Conservation (phyloP, 2,329 filamentous ascomycete genomes). For the Aspergillus spinulosporus region DNA sequence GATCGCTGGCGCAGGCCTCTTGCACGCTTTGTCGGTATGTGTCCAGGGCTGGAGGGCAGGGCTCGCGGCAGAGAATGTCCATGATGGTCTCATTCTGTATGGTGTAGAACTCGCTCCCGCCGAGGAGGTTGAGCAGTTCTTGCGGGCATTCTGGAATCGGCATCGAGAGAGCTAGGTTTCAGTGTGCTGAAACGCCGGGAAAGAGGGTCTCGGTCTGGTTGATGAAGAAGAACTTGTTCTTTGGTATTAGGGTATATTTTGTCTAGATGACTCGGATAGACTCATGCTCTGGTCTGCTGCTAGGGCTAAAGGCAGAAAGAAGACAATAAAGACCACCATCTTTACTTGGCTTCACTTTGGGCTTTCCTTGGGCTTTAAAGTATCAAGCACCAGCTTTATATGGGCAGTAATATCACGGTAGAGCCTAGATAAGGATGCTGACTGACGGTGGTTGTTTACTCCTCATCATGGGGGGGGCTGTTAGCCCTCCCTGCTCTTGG, state of each 20-base stretch:
- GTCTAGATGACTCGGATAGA: neutral
- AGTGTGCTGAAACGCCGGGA: neutral
- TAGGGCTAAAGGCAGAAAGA: neutral
- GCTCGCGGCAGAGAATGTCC: neutral
- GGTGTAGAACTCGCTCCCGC: neutral
- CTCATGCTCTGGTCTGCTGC: neutral
- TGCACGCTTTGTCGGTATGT: neutral
- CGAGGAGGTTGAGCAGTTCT: neutral
- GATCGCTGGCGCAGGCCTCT: neutral
- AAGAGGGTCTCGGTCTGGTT: neutral
- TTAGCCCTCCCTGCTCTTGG: too few species aligned
- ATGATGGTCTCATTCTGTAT: neutral
- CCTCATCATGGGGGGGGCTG: too few species aligned
- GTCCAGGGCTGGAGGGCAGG: neutral
- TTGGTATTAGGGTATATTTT: neutral
- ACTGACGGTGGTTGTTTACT: too few species aligned
- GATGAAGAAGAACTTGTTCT: neutral
- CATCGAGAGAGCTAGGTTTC: neutral
- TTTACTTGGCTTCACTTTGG: too few species aligned
- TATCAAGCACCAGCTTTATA: too few species aligned
- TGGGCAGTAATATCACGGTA: too few species aligned
- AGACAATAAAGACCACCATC: neutral
- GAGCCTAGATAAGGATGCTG: too few species aligned
- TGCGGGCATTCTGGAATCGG: neutral
- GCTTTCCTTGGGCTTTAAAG: too few species aligned